Evolutionary conservation across 2,329 filamentous ascomycete species (phyloP).

Genomic region (Paracorniculantispora psalliotae): DNA sequence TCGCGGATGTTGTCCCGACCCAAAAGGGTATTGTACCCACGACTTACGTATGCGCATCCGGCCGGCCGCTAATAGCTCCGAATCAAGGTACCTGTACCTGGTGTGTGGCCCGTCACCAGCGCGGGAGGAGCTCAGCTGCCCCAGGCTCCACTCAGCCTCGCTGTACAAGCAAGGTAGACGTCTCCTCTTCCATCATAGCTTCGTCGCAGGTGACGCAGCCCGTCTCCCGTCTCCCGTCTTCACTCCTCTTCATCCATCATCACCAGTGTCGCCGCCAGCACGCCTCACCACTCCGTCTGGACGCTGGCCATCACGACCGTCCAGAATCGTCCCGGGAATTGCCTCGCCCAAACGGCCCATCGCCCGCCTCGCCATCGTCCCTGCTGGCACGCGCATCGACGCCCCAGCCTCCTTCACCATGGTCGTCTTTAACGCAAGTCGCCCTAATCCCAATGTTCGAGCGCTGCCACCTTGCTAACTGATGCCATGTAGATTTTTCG

Average conservation of each 20-base stretch:
- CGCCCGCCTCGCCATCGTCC: not conserved
- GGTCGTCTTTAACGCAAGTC: constrained; percentile 37
- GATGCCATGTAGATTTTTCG: constrained; percentile 54
- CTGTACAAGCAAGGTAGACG: no score
- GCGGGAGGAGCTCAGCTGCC: not conserved
- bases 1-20: not conserved
- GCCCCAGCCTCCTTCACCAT: constrained; percentile 25
- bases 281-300: not conserved
- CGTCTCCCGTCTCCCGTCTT: not conserved
- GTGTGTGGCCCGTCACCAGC: not conserved
- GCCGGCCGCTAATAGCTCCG: not conserved
- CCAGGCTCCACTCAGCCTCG: constrained; percentile 5
- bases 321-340: not conserved
- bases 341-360: no score
- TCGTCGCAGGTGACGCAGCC: constrained; percentile 5
- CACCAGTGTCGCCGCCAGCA: not conserved
- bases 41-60: not conserved
- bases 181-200: constrained; percentile 9
- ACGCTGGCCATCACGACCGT: not conserved
- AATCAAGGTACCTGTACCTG: not conserved
- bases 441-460: not conserved
- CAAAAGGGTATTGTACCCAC: constrained; percentile 1
- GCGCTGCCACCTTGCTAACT: not conserved
- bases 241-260: not conserved
- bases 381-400: not conserved